These are phyloP conservation scores for Phaeodactylum tricornutum DNA, from an alignment of 108 stramenopile species.

Conservation along the genomic window DNA sequence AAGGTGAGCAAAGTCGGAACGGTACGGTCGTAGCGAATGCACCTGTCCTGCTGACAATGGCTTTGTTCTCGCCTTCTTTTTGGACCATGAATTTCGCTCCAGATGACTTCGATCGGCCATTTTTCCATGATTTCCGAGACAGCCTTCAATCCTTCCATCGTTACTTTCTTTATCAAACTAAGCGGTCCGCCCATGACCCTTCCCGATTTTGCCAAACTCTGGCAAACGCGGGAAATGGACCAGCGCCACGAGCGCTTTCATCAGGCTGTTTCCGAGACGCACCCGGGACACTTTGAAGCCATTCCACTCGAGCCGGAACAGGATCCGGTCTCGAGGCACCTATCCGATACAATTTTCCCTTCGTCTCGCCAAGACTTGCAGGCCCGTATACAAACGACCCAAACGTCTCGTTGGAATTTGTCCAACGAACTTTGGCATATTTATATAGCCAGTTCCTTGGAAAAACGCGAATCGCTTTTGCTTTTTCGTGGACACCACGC, in stretches of 20 bases:
- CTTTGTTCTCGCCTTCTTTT: no score
- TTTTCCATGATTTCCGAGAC: conserved; percentile 69
- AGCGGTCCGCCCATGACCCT: conserved; percentile 38
- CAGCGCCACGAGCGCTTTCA: conserved; percentile 60
- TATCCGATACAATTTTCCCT: conserved; percentile 42
- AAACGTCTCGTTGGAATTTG: conserved; percentile 50
- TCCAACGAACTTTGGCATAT: conserved; percentile 41
- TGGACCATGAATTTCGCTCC: no score
- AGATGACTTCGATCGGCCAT: conserved; percentile 77
- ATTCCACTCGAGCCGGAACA: conserved; percentile 17
- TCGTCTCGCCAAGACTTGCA: conserved; percentile 56
- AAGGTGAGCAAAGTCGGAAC: no score
- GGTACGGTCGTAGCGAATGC: no score
- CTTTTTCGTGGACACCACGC: conserved; percentile 79
- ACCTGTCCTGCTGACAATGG: no score
- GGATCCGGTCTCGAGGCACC: conserved; percentile 15
- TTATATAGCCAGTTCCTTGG: conserved; percentile 6
- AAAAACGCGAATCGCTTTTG: conserved; percentile 46
- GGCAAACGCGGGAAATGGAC: conserved; percentile 35
- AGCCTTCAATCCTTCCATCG: conserved; percentile 48
- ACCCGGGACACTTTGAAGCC: conserved; percentile 36
- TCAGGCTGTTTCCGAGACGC: conserved; percentile 9
- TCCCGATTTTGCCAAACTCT: conserved; percentile 44
- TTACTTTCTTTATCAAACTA: conserved; percentile 59
- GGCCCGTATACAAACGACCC: conserved; percentile 37